A percentile compares a stretch with the other conserved stretches of the same genome.
Evolutionary conservation across 208 protist species (phyloP).

Genomic region (Kentomonas sorsogonicus): DNA sequence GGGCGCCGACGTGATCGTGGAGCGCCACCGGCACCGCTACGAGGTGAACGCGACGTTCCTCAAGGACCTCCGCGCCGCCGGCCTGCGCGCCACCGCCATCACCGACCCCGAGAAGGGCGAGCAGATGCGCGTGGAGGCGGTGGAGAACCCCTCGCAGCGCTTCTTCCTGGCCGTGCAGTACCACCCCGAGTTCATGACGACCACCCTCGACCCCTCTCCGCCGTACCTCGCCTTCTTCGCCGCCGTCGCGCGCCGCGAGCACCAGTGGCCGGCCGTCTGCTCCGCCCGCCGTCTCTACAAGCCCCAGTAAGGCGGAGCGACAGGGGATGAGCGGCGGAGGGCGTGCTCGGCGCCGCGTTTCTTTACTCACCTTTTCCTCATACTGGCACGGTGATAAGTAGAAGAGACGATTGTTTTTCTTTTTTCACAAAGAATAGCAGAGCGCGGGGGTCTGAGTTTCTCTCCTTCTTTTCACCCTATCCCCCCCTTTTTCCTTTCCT

Average conservation of each 20-base stretch:
- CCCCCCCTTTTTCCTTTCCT: too few relatives aligned
- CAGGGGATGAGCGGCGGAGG: too few relatives aligned
- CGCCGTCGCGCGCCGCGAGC: slow-evolving; percentile 69
- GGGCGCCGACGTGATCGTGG: slow-evolving; percentile 67
- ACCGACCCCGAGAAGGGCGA: slow-evolving; percentile 82
- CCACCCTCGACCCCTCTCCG: slow-evolving; percentile 93
- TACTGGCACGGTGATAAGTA: too few relatives aligned
- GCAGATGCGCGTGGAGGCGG: slow-evolving; percentile 87
- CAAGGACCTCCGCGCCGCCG: slow-evolving; percentile 76
- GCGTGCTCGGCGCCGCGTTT: too few relatives aligned
- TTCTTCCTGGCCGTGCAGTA: slow-evolving; percentile 97
- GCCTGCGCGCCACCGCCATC: slow-evolving; percentile 89
- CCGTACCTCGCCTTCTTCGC: slow-evolving; percentile 95
- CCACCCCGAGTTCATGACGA: slow-evolving; percentile 98
- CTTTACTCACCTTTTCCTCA: too few relatives aligned
- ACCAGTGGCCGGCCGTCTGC: slow-evolving; percentile 53
- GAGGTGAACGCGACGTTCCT: slow-evolving; percentile 96
- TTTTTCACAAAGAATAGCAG: too few relatives aligned
- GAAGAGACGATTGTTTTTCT: too few relatives aligned
- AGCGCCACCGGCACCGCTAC: slow-evolving; percentile 98
- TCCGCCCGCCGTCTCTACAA: slow-evolving; percentile 39
- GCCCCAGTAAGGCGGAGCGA: too few relatives aligned
- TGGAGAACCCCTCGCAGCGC: slow-evolving; percentile 65
- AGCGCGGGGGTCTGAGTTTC: too few relatives aligned
- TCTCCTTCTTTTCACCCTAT: too few relatives aligned